Percentiles rank a stretch among this genome's conserved stretches.
Conservation (phyloP, 306 rosid genomes). For the Rubus parviflorus region DNA sequence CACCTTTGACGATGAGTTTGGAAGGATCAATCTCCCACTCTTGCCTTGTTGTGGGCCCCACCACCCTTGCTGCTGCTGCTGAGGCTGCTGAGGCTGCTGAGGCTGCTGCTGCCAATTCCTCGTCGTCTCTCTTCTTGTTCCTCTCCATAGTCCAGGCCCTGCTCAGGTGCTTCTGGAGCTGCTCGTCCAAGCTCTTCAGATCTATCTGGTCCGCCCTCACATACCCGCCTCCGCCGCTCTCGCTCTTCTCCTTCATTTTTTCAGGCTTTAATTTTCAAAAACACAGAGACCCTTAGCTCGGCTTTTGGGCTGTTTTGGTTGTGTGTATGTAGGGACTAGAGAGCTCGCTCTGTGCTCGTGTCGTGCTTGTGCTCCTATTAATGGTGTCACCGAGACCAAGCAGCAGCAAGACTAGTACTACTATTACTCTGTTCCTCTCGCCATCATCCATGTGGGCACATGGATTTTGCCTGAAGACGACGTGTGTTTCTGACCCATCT, state of each 20-base stretch:
- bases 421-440: constrained; percentile 19
- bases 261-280: background rate
- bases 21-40: constrained; percentile 99
- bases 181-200: constrained; percentile 98
- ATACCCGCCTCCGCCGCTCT: constrained; percentile 73
- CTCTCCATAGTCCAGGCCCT: constrained; percentile 95
- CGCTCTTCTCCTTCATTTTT: constrained; percentile 80
- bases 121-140: constrained; percentile 64
- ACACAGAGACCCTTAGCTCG: background rate
- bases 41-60: constrained; percentile 51
- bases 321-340: background rate
- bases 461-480: constrained; percentile 92
- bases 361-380: constrained; percentile 12
- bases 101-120: constrained; percentile 3
- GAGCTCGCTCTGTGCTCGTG: background rate
- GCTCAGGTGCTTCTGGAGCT: constrained; percentile 87
- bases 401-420: background rate
- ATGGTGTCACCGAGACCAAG: constrained; percentile 32
- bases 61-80: constrained; percentile 5
- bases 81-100: constrained; percentile 17
- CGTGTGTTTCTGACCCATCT: constrained; percentile 72
- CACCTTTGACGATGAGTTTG: constrained; percentile 72
- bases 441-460: constrained; percentile 88
- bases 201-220: constrained; percentile 99
- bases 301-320: background rate